Base-by-base conservation (phyloP, 2,329 filamentous ascomycete genomes). In the Colletotrichum tamarilloi region DNA sequence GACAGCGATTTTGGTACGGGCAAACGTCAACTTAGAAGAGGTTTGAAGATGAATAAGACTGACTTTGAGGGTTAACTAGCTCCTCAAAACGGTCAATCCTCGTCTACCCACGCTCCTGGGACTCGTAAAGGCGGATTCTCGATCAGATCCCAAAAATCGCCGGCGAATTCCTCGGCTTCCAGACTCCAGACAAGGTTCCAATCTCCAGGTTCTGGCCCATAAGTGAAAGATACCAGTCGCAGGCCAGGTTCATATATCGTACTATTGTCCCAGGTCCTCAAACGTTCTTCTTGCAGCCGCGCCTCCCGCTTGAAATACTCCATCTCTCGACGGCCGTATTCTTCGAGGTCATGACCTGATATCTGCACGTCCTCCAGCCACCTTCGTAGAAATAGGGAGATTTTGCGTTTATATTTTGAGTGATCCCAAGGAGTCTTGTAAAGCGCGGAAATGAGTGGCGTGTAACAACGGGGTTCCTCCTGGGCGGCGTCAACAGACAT, bases 121-220 rank as follows among this genome's bases (percentile, higher is more conserved):
- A 74, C 0, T 0, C 8, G n/a, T 5, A 67, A 14, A 12, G 24
- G 56, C 4, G 67, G 62, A 3, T 62, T 66, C 9, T 74, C 67
- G 1, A 62, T n/a, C 1, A 8, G 28, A 1, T 62, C 19, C 71
- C 71, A 74, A 16, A 74, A 74, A 4, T 74, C 56, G 1, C 71
- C 62, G 1, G 42, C 57, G n/a, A 38, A 67, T 4, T 67, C 67
- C 24, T 70, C 68, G 0, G 46, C 32, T 1, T 62, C 71, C 4
- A 22, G 22, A 24, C 67, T 52, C 71, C 67, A 74, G 3, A 35
- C 32, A 1, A 74, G 55, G 1, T 16, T 12, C 67, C 71, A 73
- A 12, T 73, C 62, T 49, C 3, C 3, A 2, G 62, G 14, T 1
- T 24, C 19, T 7, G 67, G 16, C 0, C 71, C 71, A 8, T 42